Base-by-base conservation (phyloP, 208 protist species). In the Leptomonas seymouri region DNA sequence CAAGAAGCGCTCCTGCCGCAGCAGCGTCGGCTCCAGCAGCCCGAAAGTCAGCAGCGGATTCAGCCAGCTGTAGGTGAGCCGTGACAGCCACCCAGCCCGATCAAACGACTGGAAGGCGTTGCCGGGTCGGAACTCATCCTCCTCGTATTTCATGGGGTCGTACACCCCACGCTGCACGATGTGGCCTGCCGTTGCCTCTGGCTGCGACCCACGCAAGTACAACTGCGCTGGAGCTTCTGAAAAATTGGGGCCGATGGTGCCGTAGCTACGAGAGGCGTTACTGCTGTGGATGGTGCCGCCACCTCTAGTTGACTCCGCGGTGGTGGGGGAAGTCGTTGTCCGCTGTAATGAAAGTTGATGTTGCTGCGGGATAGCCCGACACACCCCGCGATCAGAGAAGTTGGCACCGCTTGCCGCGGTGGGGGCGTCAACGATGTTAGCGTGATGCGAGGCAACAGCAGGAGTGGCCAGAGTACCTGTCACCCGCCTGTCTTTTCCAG, bases 51-150 rank as follows among this genome's bases (percentile, higher is more conserved):
- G 67, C 44, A 92, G 71, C 48, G 87, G 68, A 64, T 89, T 83
- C 20, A 92, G 71, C 86, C 86, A 92, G 70, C 74, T 84, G 63
- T 82, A 82, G 30, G 86, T 92, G 27, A 80, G 15, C 55, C 65
- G 53, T 12, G 74, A 74, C 12, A 84, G 15, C 62, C 67, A 80
- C 12, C 66, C 64, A 15, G 87, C 84, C 18, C 68, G 71, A 23
- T 86, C 81, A 34, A 83, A 79, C 14, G 71, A 85, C 21, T 76
- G 78, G 62, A 92, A 92, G 27, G 78, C 80, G 68, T 88, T 86
- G 62, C 86, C 82, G 15, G 86, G 86, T 27, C 86, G 76, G 53
- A 91, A 85, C 63, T 88, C 82, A 51, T 86, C 80, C 58, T 88
- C 72, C 18, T 54, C 75, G 49, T 84, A 76, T 46, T 80, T 79